Evolutionary conservation across 371 early-diverging fungal genomes (phyloP).

Genomic region (Mortierella sp.): DNA sequence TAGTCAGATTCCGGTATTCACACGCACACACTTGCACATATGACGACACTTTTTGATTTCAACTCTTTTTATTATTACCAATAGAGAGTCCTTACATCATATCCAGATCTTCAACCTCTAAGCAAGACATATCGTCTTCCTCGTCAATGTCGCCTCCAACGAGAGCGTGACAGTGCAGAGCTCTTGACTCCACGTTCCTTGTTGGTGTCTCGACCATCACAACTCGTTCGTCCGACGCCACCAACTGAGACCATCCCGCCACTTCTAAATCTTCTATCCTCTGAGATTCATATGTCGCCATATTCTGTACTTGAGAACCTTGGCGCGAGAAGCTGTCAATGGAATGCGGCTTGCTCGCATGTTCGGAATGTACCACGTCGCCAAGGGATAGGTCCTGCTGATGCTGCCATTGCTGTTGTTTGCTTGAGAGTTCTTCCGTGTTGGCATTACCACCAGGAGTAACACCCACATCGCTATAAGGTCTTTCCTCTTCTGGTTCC

Average conservation of each 20-base stretch:
- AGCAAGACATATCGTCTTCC: slow-evolving; percentile 30
- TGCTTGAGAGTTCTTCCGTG: neutral
- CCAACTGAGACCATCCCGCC: slow-evolving; percentile 22
- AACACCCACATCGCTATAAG: neutral
- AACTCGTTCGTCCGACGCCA: neutral
- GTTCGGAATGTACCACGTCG: neutral
- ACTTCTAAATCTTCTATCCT: slow-evolving; percentile 38
- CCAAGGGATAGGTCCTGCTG: neutral
- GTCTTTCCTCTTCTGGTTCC: neutral
- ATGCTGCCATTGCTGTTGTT: neutral
- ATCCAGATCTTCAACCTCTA: slow-evolving; percentile 32
- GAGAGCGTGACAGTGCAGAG: neutral
- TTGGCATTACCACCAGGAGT: neutral
- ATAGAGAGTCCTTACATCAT: neutral
- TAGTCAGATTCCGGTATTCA: neutral
- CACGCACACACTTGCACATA: slow-evolving; percentile 1
- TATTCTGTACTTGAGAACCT: neutral
- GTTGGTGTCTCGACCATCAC: neutral
- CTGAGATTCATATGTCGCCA: slow-evolving; percentile 22
- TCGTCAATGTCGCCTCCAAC: slow-evolving; percentile 2
- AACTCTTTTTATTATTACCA: neutral
- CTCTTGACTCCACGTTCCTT: neutral
- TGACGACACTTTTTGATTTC: neutral
- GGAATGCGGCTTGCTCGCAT: neutral
- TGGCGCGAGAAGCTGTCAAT: neutral